phyloP scores from a whole-genome alignment of 2,329 filamentous ascomycete species.

The Neonectria ditissima region DNA sequence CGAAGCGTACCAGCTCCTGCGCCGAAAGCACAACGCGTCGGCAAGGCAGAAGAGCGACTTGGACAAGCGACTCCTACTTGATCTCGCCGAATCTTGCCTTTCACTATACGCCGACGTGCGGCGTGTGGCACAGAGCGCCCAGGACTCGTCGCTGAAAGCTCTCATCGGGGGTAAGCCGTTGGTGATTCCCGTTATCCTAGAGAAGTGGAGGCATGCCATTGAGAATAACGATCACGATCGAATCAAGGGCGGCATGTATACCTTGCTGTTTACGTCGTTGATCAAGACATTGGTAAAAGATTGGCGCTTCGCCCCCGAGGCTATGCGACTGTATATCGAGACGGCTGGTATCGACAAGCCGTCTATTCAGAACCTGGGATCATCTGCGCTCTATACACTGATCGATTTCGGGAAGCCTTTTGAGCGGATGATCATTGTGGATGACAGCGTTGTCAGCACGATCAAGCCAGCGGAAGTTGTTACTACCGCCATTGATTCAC shows the following conservation, averaged over 20 bases:
- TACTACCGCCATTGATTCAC: conserved; percentile 63
- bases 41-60: conserved; percentile 90
- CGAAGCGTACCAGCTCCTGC: conserved; percentile 93
- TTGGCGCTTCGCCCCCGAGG: conserved; percentile 93
- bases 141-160: conserved; percentile 92
- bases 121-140: conserved; percentile 90
- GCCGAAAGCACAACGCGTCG: conserved; percentile 92
- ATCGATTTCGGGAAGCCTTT: conserved; percentile 92
- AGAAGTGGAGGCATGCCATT: conserved; percentile 81
- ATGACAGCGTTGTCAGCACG: conserved; percentile 75
- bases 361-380: conserved; percentile 90
- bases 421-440: conserved; percentile 86
- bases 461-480: conserved; percentile 79
- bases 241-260: conserved; percentile 95
- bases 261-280: conserved; percentile 87
- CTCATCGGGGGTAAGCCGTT: conserved; percentile 88
- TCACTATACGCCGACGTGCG: conserved; percentile 96
- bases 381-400: conserved; percentile 83
- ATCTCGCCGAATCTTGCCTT: conserved; percentile 89
- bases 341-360: conserved; percentile 92
- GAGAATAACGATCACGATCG: conserved; percentile 85
- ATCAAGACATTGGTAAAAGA: conserved; percentile 89
- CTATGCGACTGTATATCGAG: conserved; percentile 90
- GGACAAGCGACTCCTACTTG: conserved; percentile 85
- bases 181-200: conserved; percentile 88